Base-by-base conservation (phyloP, 108 stramenopile species). In the Cyclotella cryptica region DNA sequence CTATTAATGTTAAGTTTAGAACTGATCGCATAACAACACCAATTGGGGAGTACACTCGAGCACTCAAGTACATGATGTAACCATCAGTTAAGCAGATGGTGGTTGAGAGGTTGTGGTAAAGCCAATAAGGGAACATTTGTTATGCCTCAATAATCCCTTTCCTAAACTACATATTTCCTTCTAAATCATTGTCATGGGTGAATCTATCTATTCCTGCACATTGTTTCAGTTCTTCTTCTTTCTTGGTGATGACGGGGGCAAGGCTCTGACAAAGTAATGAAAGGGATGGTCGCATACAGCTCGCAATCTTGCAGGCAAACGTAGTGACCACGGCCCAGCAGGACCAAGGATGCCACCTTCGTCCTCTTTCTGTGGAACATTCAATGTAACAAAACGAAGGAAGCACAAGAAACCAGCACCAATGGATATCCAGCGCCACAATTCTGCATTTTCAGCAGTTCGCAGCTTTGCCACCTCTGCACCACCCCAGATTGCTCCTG, bases 401-500 rank as follows among this genome's bases (percentile, higher is more conserved):
- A 57, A 79, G 46, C 78, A 79, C 53, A 79, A 60, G 12, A 79
- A 3, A 42, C 78, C 78, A 28, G 67, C 72, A 44, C 49, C 64
- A 10, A 79, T 21, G 21, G 72, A 66, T 13, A 79, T 11, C 72
- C 72, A 79, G 44, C 78, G 72, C 78, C 78, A 79, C 21, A 74
- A 39, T 49, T 79, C 78, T 9, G 41, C 52, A 67, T 79, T 79
- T 10, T 73, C 72, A 21, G 72, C 64, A 65, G 29, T 66, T 7
- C 78, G 42, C 8, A 79, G 39, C 41, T 26, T 39, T 10, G 74
- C 44, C 35, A 65, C 61, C 40, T 79, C 78, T 8, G 72, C 72
- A 55, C 78, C 78, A 30, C 78, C 78, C 78, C 78, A 79, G 17
- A 79, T 79, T n/a, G 78, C 78, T 46, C 78, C 78, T 21, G 78